Evolutionary conservation across 1,139 yeast species (phyloP).

Genomic region (Pneumocystis carinii): DNA sequence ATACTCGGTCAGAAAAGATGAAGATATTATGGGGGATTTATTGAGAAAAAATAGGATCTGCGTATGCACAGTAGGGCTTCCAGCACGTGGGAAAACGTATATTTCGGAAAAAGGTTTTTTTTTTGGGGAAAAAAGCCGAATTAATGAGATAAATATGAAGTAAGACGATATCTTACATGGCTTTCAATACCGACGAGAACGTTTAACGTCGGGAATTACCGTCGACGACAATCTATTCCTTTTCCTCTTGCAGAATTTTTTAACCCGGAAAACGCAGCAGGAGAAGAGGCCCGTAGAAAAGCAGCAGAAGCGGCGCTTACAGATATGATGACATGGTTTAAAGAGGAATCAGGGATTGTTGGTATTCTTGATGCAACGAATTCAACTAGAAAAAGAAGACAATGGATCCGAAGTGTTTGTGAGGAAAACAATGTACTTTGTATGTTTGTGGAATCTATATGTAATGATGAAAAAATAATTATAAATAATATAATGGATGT

Average conservation of each 20-base stretch:
- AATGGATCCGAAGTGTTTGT: slow-evolving; percentile 30
- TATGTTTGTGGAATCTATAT: slow-evolving; percentile 76
- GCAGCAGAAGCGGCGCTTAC: slow-evolving; percentile 96
- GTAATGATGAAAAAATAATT: slow-evolving; percentile 62
- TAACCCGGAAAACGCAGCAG: slow-evolving; percentile 58
- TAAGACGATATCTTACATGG: neutral
- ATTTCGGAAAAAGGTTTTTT: slow-evolving; percentile 22
- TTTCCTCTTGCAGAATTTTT: slow-evolving; percentile 53
- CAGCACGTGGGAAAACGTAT: slow-evolving; percentile 32
- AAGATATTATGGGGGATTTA: neutral
- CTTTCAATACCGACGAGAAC: slow-evolving; percentile 4
- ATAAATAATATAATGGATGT: slow-evolving; percentile 61
- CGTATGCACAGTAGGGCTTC: slow-evolving; percentile 34
- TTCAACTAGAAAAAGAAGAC: slow-evolving; percentile 62
- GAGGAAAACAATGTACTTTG: slow-evolving; percentile 31
- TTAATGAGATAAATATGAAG: neutral
- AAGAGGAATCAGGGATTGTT: slow-evolving; percentile 72
- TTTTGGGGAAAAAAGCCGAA: neutral
- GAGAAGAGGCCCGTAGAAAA: slow-evolving; percentile 59
- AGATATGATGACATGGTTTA: slow-evolving; percentile 62
- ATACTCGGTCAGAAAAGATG: neutral
- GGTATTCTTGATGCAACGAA: slow-evolving; percentile 95
- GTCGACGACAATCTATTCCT: slow-evolving; percentile 1
- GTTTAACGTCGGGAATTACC: slow-evolving; percentile 8
- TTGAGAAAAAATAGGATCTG: neutral